A percentile compares a stretch with the other conserved stretches of the same genome.
These are phyloP conservation scores for Theobroma grandiflorum DNA, from an alignment of 441 rosid genomes.

Conservation along the genomic window DNA sequence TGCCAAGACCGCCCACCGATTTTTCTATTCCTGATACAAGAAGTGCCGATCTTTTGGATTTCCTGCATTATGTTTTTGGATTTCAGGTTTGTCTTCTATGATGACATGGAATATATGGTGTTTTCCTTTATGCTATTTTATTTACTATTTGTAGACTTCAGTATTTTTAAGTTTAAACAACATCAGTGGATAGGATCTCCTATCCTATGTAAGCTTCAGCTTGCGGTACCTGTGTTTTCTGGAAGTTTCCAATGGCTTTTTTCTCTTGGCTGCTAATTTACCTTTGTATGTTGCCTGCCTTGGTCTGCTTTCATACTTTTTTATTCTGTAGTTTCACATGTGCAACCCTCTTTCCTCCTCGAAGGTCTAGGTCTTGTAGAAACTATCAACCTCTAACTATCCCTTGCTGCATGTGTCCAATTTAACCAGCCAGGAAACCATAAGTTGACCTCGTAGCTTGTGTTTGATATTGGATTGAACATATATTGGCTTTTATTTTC, in stretches of 20 bases:
- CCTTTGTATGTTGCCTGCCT: conserved; percentile 3
- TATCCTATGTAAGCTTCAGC: neutral
- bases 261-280: neutral
- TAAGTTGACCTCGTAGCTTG: neutral
- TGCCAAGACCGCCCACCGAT: conserved; percentile 82
- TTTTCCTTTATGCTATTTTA: neutral
- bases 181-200: neutral
- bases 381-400: neutral
- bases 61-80: conserved; percentile 88
- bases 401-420: neutral
- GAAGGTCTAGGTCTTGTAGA: neutral
- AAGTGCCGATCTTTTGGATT: conserved; percentile 82
- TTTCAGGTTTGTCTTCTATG: conserved; percentile 78
- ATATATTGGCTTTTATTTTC: conserved; percentile 14
- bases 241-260: neutral
- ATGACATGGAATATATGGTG: conserved; percentile 21
- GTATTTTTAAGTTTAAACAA: neutral
- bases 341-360: neutral
- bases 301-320: conserved; percentile 5
- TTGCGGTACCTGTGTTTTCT: neutral
- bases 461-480: conserved; percentile 8
- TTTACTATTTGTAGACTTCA: neutral
- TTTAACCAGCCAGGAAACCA: conserved; percentile 10
- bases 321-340: neutral
- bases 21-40: conserved; percentile 78